Conservation (phyloP, 2,329 filamentous ascomycete genomes). For the Hypoxylon sp. region DNA sequence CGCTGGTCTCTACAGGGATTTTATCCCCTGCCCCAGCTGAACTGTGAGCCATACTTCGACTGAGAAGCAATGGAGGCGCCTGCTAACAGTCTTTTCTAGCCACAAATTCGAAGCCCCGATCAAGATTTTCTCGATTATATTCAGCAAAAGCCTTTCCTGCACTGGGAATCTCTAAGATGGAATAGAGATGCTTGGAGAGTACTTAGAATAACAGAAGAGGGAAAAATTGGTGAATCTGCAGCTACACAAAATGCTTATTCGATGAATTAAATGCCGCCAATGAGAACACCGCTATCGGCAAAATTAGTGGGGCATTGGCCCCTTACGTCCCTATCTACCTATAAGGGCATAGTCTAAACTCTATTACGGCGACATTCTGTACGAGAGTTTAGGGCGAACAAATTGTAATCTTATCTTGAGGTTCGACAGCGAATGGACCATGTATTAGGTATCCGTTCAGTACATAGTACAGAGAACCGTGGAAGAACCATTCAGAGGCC, state of each 20-base stretch:
- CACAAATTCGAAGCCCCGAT: conserved; percentile 14
- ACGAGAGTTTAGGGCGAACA: neutral
- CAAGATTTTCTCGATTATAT: neutral
- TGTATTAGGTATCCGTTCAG: too few relatives aligned
- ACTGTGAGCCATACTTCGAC: conserved; percentile 63
- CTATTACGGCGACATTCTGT: conserved; percentile 30
- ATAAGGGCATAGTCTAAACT: conserved; percentile 41
- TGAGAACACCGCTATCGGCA: conserved; percentile 10
- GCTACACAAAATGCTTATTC: conserved; percentile 23
- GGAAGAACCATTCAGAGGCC: too few relatives aligned
- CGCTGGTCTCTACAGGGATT: conserved; percentile 42
- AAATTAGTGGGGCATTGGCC: conserved; percentile 21
- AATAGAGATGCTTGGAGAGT: conserved; percentile 21
- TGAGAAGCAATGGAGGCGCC: conserved; percentile 66
- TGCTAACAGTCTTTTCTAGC: conserved; percentile 65
- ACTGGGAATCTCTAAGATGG: neutral
- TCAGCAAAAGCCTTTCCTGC: neutral
- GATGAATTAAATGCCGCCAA: conserved; percentile 32
- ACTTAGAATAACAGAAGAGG: conserved; percentile 12
- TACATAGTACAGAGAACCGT: too few relatives aligned
- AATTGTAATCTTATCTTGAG: conserved; percentile 3
- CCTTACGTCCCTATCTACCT: conserved; percentile 25
- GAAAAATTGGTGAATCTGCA: conserved; percentile 17
- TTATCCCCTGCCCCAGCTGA: conserved; percentile 55
- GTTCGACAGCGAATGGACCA: neutral